phyloP scores from a whole-genome alignment of 371 early-diverging fungal species.

The Smittium mucronatum region DNA sequence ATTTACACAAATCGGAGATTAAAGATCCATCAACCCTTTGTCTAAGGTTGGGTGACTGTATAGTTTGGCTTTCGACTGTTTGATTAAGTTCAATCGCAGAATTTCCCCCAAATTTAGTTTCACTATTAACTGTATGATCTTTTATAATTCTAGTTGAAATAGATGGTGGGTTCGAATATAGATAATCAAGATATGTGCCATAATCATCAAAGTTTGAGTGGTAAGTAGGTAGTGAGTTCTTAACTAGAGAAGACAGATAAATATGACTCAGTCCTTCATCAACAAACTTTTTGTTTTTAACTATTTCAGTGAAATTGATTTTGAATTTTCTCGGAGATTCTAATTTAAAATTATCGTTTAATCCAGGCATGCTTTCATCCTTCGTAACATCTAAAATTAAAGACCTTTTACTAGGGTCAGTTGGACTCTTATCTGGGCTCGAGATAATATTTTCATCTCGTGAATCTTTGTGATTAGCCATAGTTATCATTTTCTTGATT shows the following conservation, averaged over 20 bases:
- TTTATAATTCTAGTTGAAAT: neutral
- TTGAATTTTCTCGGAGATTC: too few species aligned
- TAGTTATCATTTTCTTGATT: neutral
- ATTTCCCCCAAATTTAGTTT: neutral
- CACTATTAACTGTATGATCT: neutral
- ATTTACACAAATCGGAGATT: neutral
- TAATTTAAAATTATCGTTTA: neutral
- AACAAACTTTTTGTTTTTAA: neutral
- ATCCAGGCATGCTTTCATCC: neutral
- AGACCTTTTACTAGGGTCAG: neutral
- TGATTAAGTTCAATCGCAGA: neutral
- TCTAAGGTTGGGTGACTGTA: neutral
- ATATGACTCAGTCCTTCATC: too few species aligned
- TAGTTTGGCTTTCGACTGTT: neutral
- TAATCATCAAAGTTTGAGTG: neutral
- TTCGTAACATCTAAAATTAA: neutral
- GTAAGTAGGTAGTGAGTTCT: neutral
- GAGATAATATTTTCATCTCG: neutral
- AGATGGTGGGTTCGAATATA: neutral
- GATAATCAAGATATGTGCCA: neutral
- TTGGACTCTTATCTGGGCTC: neutral
- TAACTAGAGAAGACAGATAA: neutral
- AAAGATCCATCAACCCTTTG: neutral
- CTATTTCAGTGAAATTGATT: neutral
- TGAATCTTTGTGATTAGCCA: neutral